Conservation (phyloP, 805 yeast genomes). For the Cephaloascus fragrans region DNA sequence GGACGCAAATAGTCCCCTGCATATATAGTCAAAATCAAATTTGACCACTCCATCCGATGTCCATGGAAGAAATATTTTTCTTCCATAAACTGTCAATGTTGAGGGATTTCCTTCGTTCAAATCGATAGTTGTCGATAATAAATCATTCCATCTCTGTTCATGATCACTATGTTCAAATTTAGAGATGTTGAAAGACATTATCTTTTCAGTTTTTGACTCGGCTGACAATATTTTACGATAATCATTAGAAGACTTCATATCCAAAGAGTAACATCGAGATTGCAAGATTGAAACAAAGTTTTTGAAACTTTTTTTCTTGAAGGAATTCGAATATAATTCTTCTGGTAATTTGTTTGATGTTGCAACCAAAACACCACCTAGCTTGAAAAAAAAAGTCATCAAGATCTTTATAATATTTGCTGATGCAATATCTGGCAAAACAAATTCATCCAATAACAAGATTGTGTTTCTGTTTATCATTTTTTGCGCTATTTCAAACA, state of each 20-base stretch:
- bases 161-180: slow-evolving; percentile 14
- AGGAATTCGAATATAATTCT: slow-evolving; percentile 57
- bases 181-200: slow-evolving; percentile 20
- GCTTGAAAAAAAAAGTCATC: slow-evolving; percentile 58
- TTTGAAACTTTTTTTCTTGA: slow-evolving; percentile 47
- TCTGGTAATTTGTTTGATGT: slow-evolving; percentile 68
- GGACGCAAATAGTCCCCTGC: slow-evolving; percentile 49
- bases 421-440: slow-evolving; percentile 68
- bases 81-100: slow-evolving; percentile 43
- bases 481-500: slow-evolving; percentile 58
- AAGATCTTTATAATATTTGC: slow-evolving; percentile 59
- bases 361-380: slow-evolving; percentile 70
- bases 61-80: slow-evolving; percentile 37
- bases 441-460: slow-evolving; percentile 61
- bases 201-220: slow-evolving; percentile 5
- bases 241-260: slow-evolving; percentile 51
- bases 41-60: slow-evolving; percentile 31
- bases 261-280: slow-evolving; percentile 48
- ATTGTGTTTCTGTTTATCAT: slow-evolving; percentile 50
- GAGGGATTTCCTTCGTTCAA: slow-evolving; percentile 6
- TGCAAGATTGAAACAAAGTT: slow-evolving; percentile 47
- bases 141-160: slow-evolving; percentile 20
- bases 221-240: slow-evolving; percentile 33
- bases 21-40: slow-evolving; percentile 43
- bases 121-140: slow-evolving; percentile 14